Evolutionary conservation across 345 rosid genomes (phyloP), one percentile per base, ranked within the genome.

Genomic region (Corchorus capsularis): DNA sequence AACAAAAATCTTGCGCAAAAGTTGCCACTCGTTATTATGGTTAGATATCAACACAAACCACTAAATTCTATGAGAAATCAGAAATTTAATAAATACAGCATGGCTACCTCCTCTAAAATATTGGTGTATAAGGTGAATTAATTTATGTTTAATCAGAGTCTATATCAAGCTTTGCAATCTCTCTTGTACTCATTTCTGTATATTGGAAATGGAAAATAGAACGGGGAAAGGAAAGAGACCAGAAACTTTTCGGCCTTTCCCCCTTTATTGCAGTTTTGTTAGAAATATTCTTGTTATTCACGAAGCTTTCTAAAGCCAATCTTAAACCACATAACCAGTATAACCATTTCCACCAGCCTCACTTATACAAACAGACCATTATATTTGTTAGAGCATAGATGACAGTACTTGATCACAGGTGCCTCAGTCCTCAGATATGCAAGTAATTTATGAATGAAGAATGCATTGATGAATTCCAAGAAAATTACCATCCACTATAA

Each of bases 311-410:
- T 60, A 59, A 27, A 59, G 17, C n/a, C 41, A 60, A 13, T 27
- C 64, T 60, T 60, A 12, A 60, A 60, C 41, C 64, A 60, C 7
- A 8, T 15, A 61, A 32, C 43, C 43, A 61, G n/a, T 34, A 3
- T 61, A 32, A 14, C 8, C 3, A 2, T 22, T 59, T 10, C 39
- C 63, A 27, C 63, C 17, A 22, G 45, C 41, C n/a, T 62, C 66
- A 34, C 45, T 61, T 61, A 13, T 60, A 9, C 32, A 53, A 37
- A 53, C 62, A 5, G 49, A 49, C 0, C 11, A 47, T 70, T 53
- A 17, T 70, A 35, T 53, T 11, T 53, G 73, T 53, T 70, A 34
- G 41, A 52, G 16, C 27, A 63, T 39, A 63, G 68, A 27, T 49
- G 57, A 49, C 72, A 27, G 49, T 69, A 16, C 59, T 69, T 32